Evolutionary conservation across 169 alveolate species (phyloP), one percentile per base, ranked within the genome.

Genomic region (Condylostoma magnum): DNA sequence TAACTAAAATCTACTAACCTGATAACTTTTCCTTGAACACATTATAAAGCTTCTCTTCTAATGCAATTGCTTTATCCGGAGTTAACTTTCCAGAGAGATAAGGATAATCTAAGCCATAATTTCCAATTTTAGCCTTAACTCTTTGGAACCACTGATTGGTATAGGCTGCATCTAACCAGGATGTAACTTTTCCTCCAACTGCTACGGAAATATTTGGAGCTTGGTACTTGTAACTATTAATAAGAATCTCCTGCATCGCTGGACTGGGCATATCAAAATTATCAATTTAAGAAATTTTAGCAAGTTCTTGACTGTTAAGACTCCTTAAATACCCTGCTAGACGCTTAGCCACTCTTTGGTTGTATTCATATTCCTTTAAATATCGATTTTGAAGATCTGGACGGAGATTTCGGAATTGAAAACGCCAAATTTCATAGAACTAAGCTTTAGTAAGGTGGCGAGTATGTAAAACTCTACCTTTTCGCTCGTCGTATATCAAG

Each of bases 401-500:
- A 22, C 75, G 37, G 3, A 66, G 75, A 8, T 50, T 22, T 30
- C 48, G 43, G 63, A 66, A 66, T 18, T 66, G 75, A 31, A 66
- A 66, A n/a, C 75, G 25, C 75, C 75, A 66, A 43, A 66, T 66
- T 66, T 66, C 75, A 6, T 20, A 8, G 47, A 66, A 66, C 43
- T 66, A 50, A 15, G 65, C 75, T 25, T 22, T n/a, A 30, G 25
- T 66, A 10, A 66, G 46, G 43, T 66, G 37, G 50, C 38, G 33
- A 47, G 75, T 28, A 31, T 66, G 75, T 10, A 66, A 63, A 43
- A 66, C 43, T 47, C 75, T 41, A 6, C 63, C 63, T 47, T 66
- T 66, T 15, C 75, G 28, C 18, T 66, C 75, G 33, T 66, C 75
- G 46, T 66, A 66, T 6, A 66, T 43, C 46, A 66, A 30, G 25